Percentiles rank a stretch among this genome's conserved stretches.
Evolutionary conservation across 148 eudicot genomes (phyloP).

Genomic region (Arctostaphylos glauca): DNA sequence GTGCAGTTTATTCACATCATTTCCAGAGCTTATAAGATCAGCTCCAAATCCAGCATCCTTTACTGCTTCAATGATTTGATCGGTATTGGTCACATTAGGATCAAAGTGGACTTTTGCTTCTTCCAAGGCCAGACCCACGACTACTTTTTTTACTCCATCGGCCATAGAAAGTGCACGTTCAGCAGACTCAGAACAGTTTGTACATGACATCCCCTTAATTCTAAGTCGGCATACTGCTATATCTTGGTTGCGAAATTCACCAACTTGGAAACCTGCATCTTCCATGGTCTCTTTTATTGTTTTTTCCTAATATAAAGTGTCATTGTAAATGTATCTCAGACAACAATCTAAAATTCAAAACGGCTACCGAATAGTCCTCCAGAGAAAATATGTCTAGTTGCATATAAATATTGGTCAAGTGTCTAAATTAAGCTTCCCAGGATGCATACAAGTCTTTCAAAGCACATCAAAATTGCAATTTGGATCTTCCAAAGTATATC

Average conservation of each 20-base stretch:
- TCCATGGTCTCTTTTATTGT: constrained; percentile 74
- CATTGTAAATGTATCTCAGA: background rate
- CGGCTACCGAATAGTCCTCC: background rate
- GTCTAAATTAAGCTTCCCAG: background rate
- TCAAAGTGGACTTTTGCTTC: constrained; percentile 97
- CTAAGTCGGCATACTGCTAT: constrained; percentile 69
- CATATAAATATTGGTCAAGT: background rate
- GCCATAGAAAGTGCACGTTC: constrained; percentile 76
- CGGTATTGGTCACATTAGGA: constrained; percentile 53
- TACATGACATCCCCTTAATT: constrained; percentile 96
- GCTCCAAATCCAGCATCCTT: constrained; percentile 94
- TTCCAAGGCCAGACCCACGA: constrained; percentile 90
- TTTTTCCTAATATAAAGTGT: constrained; percentile 48
- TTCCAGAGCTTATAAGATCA: constrained; percentile 71
- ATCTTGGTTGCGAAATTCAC: constrained; percentile 67
- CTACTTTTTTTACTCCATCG: constrained; percentile 83
- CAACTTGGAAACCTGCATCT: constrained; percentile 74
- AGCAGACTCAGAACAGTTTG: constrained; percentile 88
- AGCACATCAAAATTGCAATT: background rate
- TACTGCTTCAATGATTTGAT: constrained; percentile 59
- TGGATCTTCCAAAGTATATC: background rate
- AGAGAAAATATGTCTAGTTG: background rate
- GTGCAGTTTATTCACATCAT: constrained; percentile 69
- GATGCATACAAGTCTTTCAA: background rate
- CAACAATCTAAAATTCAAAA: background rate